Percentiles rank a stretch among this genome's conserved stretches.
phyloP scores from a whole-genome alignment of 2,329 filamentous ascomycete genomes.

The Neospermospora avenae region DNA sequence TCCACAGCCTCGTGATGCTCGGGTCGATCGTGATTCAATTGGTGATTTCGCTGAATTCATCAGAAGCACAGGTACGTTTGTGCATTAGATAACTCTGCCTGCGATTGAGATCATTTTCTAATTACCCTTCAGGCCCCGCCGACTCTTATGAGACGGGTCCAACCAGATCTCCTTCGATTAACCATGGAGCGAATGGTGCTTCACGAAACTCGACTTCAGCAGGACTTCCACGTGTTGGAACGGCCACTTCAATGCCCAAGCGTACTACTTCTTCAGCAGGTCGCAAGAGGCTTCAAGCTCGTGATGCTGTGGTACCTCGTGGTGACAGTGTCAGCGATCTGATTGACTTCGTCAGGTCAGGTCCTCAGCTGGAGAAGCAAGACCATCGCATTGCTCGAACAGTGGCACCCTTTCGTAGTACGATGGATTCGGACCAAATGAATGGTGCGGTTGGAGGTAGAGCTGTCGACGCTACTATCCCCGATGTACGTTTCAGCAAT shows the following conservation, averaged over 20 bases:
- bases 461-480: slow-evolving; percentile 55
- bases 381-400: slow-evolving; percentile 73
- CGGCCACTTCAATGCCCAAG: slow-evolving; percentile 22
- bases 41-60: slow-evolving; percentile 89
- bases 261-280: slow-evolving; percentile 37
- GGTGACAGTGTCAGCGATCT: slow-evolving; percentile 75
- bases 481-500: slow-evolving; percentile 52
- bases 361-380: slow-evolving; percentile 54
- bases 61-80: slow-evolving; percentile 58
- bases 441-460: slow-evolving; percentile 50
- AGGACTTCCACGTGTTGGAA: slow-evolving; percentile 17
- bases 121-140: slow-evolving; percentile 53
- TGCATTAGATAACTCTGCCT: not conserved
- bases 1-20: slow-evolving; percentile 64
- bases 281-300: slow-evolving; percentile 62
- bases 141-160: slow-evolving; percentile 35
- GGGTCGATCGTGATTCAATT: slow-evolving; percentile 66
- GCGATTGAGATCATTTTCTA: not conserved
- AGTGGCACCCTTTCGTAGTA: slow-evolving; percentile 81
- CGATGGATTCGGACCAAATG: slow-evolving; percentile 83
- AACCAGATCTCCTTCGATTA: slow-evolving; percentile 32
- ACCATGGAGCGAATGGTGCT: slow-evolving; percentile 32
- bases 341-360: slow-evolving; percentile 92
- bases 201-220: slow-evolving; percentile 28
- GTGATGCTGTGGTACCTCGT: slow-evolving; percentile 62